Base-by-base conservation (phyloP, 306 rosid species). In the Fagus sylvatica region DNA sequence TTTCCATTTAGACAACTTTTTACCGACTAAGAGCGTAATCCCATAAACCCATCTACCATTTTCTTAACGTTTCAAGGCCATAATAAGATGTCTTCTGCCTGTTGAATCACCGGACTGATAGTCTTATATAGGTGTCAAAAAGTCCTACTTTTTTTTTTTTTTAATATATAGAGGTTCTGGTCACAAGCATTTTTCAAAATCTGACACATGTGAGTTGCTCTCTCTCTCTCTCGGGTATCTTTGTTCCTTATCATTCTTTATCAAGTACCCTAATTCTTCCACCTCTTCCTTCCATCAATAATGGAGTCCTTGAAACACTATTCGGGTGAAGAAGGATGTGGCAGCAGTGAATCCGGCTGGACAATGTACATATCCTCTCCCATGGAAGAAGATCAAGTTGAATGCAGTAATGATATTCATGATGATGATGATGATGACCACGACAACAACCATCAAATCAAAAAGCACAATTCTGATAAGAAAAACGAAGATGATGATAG, bases 281-380 rank as follows among this genome's bases (percentile, higher is more conserved):
- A 22, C 2, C 13, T 22, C 62, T 2, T 28, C 32, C 1, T 55
- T 10, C 33, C 16, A 13, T 61, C 41, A 13, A 32, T 1, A 4
- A 61, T 61, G 68, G 68, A 12, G 40, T 33, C 68, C 68, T 61
- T 30, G 17, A 61, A 61, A 4, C 17, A 32, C 41, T 40, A 11
- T 32, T 61, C 32, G 39, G 40, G 6, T 22, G 54, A 33, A 17
- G 73, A 69, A 69, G 73, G 87, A 62, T 82, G 96, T 75, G 87
- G 94, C 87, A 93, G 96, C 84, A 86, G 93, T 77, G 98, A 91
- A 85, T 93, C 98, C 36, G 96, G 98, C 74, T 91, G 98, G 98
- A 93, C 98, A 56, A 88, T 78, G 82, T 93, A 93, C 54, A 80
- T 93, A 77, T 88, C 76, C 42, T 88, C 98, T 46, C 91, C 98